Conservation (phyloP, 208 protist species). For the Trypanosoma caninum region DNA sequence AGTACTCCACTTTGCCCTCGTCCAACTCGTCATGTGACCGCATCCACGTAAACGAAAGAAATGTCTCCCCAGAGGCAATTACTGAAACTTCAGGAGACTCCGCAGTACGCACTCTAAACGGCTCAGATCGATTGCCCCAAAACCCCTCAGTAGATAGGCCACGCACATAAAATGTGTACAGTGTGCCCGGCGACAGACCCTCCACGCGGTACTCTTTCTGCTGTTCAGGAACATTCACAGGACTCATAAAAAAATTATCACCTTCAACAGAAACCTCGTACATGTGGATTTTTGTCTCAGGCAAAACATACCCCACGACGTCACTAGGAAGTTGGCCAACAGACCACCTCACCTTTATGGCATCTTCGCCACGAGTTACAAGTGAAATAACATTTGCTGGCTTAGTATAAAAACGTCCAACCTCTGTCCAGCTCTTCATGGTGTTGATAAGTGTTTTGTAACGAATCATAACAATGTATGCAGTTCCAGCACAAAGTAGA, state of each 20-base stretch:
- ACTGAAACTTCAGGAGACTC: conserved; percentile 44
- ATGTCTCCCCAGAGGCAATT: conserved; percentile 68
- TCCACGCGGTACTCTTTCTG: conserved; percentile 41
- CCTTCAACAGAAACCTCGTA: conserved; percentile 61
- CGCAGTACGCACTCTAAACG: conserved; percentile 61
- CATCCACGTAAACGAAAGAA: conserved; percentile 73
- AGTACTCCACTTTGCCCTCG: conserved; percentile 74
- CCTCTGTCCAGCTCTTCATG: conserved; percentile 72
- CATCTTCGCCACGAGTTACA: conserved; percentile 74
- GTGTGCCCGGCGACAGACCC: conserved; percentile 58
- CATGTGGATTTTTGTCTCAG: conserved; percentile 27
- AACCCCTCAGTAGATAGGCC: conserved; percentile 56
- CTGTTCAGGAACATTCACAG: conserved; percentile 30
- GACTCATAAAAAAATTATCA: conserved; percentile 19
- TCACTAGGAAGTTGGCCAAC: conserved; percentile 29
- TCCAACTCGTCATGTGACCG: conserved; percentile 35
- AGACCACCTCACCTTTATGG: conserved; percentile 61
- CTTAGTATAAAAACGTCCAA: conserved; percentile 76
- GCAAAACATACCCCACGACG: conserved; percentile 42
- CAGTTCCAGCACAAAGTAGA: conserved; percentile 56
- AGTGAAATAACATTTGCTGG: conserved; percentile 53
- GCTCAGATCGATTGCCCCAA: conserved; percentile 69
- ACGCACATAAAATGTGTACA: conserved; percentile 73
- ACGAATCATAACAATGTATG: conserved; percentile 82
- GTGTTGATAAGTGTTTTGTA: conserved; percentile 82